Conservation (phyloP, 257 asterid genomes). For the Primulina tabacum region DNA sequence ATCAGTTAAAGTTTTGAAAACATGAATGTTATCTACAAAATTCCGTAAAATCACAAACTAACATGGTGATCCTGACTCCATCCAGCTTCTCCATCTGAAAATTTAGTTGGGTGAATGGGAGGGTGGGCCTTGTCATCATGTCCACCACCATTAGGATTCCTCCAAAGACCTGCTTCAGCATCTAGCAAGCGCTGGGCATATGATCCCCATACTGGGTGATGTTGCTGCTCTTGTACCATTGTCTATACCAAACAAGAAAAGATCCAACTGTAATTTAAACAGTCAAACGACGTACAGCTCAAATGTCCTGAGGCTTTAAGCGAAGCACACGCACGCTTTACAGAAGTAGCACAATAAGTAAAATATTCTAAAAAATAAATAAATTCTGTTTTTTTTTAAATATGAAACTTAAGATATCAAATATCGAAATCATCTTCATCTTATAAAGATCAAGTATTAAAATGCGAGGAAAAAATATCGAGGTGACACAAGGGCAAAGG, state of each 20-base stretch:
- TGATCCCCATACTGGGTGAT: slow-evolving; percentile 83
- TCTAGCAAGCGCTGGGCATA: slow-evolving; percentile 83
- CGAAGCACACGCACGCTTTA: no score
- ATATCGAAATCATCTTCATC: no score
- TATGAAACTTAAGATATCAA: no score
- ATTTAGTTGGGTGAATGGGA: slow-evolving; percentile 96
- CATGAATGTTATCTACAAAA: slow-evolving; percentile 7
- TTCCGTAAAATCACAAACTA: slow-evolving; percentile 32
- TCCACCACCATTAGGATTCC: slow-evolving; percentile 82
- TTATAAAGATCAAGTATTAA: no score
- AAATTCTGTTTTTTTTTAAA: no score
- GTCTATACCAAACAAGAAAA: slow-evolving; percentile 46
- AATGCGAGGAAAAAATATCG: no score
- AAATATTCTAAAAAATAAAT: no score
- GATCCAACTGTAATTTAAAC: slow-evolving; percentile 3
- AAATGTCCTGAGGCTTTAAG: no score
- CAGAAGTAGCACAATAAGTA: no score
- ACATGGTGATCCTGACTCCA: slow-evolving; percentile 99
- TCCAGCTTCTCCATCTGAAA: slow-evolving; percentile 83
- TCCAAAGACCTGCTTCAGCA: slow-evolving; percentile 84
- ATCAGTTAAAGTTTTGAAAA: not conserved
- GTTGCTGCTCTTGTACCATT: slow-evolving; percentile 88
- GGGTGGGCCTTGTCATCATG: slow-evolving; percentile 99
- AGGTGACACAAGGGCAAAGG: no score
- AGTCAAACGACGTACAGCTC: not conserved